Base-by-base conservation (phyloP, 805 yeast genomes). In the Aciculoconidium aculeatum region DNA sequence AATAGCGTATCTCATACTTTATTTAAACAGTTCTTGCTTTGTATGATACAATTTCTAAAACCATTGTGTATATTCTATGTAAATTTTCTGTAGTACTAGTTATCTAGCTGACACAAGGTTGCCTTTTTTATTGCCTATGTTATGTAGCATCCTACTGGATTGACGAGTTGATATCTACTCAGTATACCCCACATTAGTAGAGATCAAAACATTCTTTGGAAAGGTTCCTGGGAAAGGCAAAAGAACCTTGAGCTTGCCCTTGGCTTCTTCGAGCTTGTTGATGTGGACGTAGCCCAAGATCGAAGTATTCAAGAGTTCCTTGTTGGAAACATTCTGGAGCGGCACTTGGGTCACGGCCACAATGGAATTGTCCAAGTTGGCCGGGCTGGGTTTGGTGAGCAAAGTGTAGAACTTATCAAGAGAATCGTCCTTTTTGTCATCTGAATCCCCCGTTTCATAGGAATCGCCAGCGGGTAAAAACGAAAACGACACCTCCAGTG, bases 221-320 rank as follows among this genome's bases (percentile, higher is more conserved):
- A 88, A 60, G 22, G 79, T 59, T 1, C 95, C 94, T 2, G 95
- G 96, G 4, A 85, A 80, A 0, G 99, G 97, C 37, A 87, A 65
- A 37, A 90, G 62, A 6, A 92, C 65, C 45, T 79, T 79, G 32
- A 84, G 48, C 42, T 73, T 80, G 10, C 72, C 68, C 45, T 77
- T 79, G 10, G 72, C 60, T 39, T 90, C 96, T 46, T 88, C 94
- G 13, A 77, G 83, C 38, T 75, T 79, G 7, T 69, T 57, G 4
- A 77, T 73, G 38, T 84, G 80, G 3, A 80, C 83, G 55, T 76
- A 90, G 0, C 98, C 97, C 40, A 84, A 49, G 0, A 85, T 77
- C 29, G 81, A 68, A 4, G 84, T 58, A 32, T 70, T 61, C 12
- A 80, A 60, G 4, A 66, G 68, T 13, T 68, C 73, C 19, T 64